Evolutionary conservation across 495 filamentous ascomycete species (phyloP).

Genomic region (Neurospora intermedia): DNA sequence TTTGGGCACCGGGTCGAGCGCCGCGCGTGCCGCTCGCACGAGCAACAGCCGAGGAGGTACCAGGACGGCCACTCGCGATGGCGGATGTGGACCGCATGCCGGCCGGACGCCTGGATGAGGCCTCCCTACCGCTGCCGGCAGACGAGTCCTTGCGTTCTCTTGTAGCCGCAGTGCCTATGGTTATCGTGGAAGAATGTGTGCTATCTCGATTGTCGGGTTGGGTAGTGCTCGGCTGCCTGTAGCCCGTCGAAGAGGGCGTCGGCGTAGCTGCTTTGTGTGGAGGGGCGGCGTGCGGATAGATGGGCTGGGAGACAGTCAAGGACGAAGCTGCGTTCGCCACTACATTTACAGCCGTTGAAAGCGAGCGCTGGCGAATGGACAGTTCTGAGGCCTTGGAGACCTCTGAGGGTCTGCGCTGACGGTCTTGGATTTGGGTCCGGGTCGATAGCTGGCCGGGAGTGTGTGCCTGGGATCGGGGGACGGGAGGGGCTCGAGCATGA

Average conservation of each 20-base stretch:
- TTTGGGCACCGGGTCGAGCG: not conserved
- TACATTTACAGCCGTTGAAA: constrained; percentile 25
- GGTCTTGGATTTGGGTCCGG: constrained; percentile 30
- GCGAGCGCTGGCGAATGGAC: constrained; percentile 38
- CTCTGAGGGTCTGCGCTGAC: constrained; percentile 36
- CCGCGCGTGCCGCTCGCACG: constrained; percentile 19
- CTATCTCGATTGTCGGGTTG: constrained; percentile 9
- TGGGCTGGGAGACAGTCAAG: constrained; percentile 8
- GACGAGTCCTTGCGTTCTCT: constrained; percentile 34
- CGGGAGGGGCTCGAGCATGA: constrained; percentile 22
- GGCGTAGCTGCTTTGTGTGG: constrained; percentile 19
- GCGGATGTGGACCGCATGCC: constrained; percentile 42
- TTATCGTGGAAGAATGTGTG: not conserved
- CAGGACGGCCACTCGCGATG: constrained; percentile 32
- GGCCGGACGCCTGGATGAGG: constrained; percentile 18
- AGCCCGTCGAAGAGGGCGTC: constrained; percentile 15
- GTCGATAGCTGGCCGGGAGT: constrained; percentile 44
- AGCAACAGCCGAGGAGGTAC: constrained; percentile 2
- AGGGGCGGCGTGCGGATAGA: constrained; percentile 13
- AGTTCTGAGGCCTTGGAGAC: constrained; percentile 34
- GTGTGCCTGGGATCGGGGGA: constrained; percentile 32
- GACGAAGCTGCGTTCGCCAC: constrained; percentile 19
- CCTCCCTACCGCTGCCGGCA: constrained; percentile 22
- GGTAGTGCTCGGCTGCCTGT: constrained; percentile 11
- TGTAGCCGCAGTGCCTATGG: constrained; percentile 1